Percentiles rank a stretch among this genome's conserved stretches.
Conservation (phyloP, 345 rosid species). For the Mallotus nudiflorus region DNA sequence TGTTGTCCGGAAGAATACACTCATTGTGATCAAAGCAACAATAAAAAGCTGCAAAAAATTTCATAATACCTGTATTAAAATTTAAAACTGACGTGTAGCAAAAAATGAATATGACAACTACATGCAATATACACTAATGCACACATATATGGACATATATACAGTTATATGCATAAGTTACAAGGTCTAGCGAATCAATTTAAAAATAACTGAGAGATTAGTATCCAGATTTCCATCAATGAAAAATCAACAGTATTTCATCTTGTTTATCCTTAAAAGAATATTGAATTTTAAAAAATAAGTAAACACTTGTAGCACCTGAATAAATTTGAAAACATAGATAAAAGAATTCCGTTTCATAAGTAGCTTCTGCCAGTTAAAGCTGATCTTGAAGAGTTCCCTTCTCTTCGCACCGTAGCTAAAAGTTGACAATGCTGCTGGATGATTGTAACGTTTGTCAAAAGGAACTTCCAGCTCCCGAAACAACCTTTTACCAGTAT, state of each 20-base stretch:
- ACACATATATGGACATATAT: no score
- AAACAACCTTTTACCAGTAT: slow-evolving; percentile 56
- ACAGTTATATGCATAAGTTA: background rate
- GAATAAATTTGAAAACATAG: slow-evolving; percentile 89
- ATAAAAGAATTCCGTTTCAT: slow-evolving; percentile 93
- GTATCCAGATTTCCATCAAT: background rate
- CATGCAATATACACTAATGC: background rate
- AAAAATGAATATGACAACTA: background rate
- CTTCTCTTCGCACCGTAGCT: slow-evolving; percentile 60
- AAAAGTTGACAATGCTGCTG: slow-evolving; percentile 88
- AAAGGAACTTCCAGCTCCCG: slow-evolving; percentile 68
- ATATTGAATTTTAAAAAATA: background rate
- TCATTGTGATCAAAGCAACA: slow-evolving; percentile 93
- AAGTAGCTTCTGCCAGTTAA: slow-evolving; percentile 82
- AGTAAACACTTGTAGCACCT: slow-evolving; percentile 49
- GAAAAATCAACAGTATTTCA: background rate
- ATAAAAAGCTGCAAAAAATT: slow-evolving; percentile 73
- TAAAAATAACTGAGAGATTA: no score
- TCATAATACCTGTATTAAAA: slow-evolving; percentile 9
- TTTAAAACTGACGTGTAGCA: no score
- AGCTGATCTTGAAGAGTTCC: slow-evolving; percentile 74
- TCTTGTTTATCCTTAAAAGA: background rate
- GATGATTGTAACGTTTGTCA: slow-evolving; percentile 82
- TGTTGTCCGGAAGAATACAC: slow-evolving; percentile 85
- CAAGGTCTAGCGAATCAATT: background rate